A percentile compares a stretch with the other conserved stretches of the same genome.
phyloP scores from a whole-genome alignment of 176 grass and related monocot genomes.

The Triticum dicoccoides region DNA sequence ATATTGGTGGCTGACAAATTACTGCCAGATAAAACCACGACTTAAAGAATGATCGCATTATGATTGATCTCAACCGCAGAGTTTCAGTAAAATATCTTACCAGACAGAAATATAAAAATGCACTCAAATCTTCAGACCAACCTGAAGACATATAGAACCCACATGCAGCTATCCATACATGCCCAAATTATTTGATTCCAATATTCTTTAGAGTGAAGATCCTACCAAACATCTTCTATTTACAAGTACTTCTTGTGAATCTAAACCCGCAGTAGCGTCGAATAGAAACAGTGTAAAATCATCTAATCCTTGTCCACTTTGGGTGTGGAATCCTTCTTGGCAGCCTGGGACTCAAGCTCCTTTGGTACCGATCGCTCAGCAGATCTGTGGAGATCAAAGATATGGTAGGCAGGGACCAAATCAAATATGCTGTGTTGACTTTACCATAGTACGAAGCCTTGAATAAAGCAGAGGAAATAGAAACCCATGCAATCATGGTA shows the following conservation, averaged over 20 bases:
- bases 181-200: constrained; percentile 24
- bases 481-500: background rate
- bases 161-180: background rate
- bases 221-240: constrained; percentile 12
- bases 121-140: background rate
- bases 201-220: background rate
- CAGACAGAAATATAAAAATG: background rate
- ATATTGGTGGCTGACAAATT: background rate
- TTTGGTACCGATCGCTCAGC: constrained; percentile 48
- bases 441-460: background rate
- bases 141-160: background rate
- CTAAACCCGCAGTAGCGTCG: background rate
- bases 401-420: background rate
- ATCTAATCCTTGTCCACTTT: constrained; percentile 66
- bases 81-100: background rate
- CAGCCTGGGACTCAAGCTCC: constrained; percentile 59
- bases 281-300: background rate
- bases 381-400: constrained; percentile 47
- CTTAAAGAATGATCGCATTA: background rate
- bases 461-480: background rate
- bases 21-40: background rate
- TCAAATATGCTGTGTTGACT: background rate
- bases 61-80: background rate
- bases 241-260: constrained; percentile 27
- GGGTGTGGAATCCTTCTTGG: constrained; percentile 61